A percentile compares a stretch with the other conserved stretches of the same genome.
Conservation (phyloP, 495 filamentous ascomycete genomes). For the Thermochaetoides thermophila region DNA sequence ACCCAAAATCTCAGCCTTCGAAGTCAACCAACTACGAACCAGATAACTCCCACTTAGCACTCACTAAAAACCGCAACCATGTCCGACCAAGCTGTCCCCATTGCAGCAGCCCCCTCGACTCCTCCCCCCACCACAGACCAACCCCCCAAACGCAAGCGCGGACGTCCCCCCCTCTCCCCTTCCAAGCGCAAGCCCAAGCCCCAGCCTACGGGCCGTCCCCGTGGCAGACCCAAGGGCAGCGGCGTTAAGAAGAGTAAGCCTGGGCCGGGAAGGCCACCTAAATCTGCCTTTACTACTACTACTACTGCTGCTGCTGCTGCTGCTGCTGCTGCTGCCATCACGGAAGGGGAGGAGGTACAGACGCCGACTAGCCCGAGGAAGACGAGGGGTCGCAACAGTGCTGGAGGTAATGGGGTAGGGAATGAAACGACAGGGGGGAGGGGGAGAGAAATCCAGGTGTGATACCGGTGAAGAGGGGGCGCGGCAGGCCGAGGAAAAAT, state of each 20-base stretch:
- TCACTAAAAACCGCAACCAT: no score
- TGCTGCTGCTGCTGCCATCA: background rate
- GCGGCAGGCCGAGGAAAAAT: conserved; percentile 2
- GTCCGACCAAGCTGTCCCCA: no score
- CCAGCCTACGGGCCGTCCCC: conserved; percentile 25
- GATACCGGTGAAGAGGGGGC: background rate
- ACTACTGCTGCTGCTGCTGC: conserved; percentile 2
- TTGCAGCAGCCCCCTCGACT: no score
- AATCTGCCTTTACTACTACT: conserved; percentile 2
- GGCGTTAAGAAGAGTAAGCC: conserved; percentile 22
- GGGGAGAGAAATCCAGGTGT: no score
- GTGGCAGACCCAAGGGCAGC: conserved; percentile 30
- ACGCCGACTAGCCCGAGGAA: background rate
- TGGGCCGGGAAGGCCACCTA: background rate
- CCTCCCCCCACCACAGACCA: background rate
- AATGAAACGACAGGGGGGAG: background rate
- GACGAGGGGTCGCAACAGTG: no score
- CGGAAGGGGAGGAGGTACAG: background rate
- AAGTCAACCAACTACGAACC: no score
- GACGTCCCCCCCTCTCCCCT: conserved; percentile 19
- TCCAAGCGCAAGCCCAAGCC: conserved; percentile 20
- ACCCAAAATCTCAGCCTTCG: no score
- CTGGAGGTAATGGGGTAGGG: background rate
- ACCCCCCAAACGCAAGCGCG: conserved; percentile 30
- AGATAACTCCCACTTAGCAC: no score